Percentiles rank a stretch among this genome's conserved stretches.
These are phyloP conservation scores for Blastocystis sp. DNA, from an alignment of 352 stramenopile species.

Conservation along the genomic window DNA sequence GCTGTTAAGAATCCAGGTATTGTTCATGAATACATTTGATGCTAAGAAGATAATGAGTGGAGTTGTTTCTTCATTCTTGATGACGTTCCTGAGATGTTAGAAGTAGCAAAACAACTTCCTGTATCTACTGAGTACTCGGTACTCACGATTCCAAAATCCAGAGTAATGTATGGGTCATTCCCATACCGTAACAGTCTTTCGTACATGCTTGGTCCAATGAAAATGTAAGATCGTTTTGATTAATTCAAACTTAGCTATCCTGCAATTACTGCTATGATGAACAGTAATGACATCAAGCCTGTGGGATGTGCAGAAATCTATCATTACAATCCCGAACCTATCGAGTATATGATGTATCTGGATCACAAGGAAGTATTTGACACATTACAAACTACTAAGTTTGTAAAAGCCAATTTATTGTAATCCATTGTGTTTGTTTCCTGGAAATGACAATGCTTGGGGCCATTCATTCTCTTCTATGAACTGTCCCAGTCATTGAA, in stretches of 20 bases:
- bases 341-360: constrained; percentile 50
- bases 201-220: constrained; percentile 20
- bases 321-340: background rate
- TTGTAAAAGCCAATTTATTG: constrained; percentile 23
- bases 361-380: constrained; percentile 28
- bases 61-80: constrained; percentile 35
- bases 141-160: constrained; percentile 29
- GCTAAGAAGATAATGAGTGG: constrained; percentile 27
- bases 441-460: background rate
- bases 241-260: background rate
- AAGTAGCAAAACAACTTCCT: background rate
- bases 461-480: background rate
- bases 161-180: background rate
- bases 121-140: background rate
- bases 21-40: background rate
- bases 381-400: background rate
- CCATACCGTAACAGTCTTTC: background rate
- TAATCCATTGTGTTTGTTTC: constrained; percentile 29
- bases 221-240: background rate
- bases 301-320: constrained; percentile 36
- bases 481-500: no score
- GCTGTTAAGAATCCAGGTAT: constrained; percentile 11
- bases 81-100: constrained; percentile 7
- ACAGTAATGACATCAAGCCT: background rate
- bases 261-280: background rate